A percentile compares a stretch with the other conserved stretches of the same genome.
Evolutionary conservation across 1,139 yeast genomes (phyloP).

Genomic region (Suhomyces terraborum): DNA sequence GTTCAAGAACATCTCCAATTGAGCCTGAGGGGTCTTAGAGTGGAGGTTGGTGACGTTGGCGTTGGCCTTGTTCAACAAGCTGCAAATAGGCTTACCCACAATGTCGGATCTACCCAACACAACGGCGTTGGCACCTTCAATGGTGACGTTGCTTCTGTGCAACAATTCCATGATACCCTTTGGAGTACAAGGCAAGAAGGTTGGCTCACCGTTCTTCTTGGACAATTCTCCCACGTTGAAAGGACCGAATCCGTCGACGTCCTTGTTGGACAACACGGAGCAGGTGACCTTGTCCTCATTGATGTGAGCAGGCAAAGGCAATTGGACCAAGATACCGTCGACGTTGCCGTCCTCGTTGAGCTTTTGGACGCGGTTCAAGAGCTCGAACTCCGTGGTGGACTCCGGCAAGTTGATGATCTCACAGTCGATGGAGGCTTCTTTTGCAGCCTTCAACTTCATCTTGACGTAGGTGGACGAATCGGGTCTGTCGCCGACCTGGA

Average conservation of each 20-base stretch:
- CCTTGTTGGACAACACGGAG: constrained; percentile 77
- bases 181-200: constrained; percentile 94
- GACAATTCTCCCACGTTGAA: constrained; percentile 89
- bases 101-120: constrained; percentile 82
- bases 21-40: constrained; percentile 61
- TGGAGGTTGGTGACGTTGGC: constrained; percentile 84
- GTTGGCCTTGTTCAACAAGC: constrained; percentile 67
- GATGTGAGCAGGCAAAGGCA: constrained; percentile 84
- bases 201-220: constrained; percentile 84
- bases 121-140: constrained; percentile 77
- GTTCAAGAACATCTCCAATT: constrained; percentile 59
- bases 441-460: constrained; percentile 92
- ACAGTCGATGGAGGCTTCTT: constrained; percentile 78
- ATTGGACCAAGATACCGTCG: constrained; percentile 88
- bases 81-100: constrained; percentile 80
- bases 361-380: constrained; percentile 58
- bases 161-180: constrained; percentile 86
- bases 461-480: constrained; percentile 94
- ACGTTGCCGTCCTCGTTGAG: constrained; percentile 70
- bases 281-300: constrained; percentile 78
- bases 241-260: constrained; percentile 95
- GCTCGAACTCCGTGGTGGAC: constrained; percentile 54
- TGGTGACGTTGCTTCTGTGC: constrained; percentile 57
- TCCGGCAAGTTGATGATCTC: constrained; percentile 69
- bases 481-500: constrained; percentile 88